Percentiles rank a stretch among this genome's conserved stretches.
Evolutionary conservation across 331 rosid species (phyloP).

Genomic region (Rosa hybrid): DNA sequence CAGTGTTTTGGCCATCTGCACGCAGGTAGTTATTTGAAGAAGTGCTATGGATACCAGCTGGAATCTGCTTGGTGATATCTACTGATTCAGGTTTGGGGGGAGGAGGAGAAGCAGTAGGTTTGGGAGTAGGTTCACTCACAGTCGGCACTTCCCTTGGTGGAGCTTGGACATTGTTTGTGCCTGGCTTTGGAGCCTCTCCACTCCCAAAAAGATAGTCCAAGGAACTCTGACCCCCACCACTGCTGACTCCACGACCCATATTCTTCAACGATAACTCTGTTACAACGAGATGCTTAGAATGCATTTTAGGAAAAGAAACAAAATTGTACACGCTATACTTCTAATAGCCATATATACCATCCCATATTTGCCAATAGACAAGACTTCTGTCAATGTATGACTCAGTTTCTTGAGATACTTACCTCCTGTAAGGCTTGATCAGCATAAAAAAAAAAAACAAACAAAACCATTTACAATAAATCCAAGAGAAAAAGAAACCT

Average conservation of each 20-base stretch:
- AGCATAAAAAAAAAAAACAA: background rate
- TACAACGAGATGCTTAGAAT: slow-evolving; percentile 15
- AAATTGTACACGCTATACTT: background rate
- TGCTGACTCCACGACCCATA: slow-evolving; percentile 99
- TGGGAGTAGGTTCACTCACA: slow-evolving; percentile 56
- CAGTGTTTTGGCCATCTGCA: slow-evolving; percentile 94
- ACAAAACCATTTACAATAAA: background rate
- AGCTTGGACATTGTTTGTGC: slow-evolving; percentile 29
- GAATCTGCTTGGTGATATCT: slow-evolving; percentile 66
- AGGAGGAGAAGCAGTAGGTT: slow-evolving; percentile 51
- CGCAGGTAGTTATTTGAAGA: slow-evolving; percentile 68
- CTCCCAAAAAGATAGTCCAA: slow-evolving; percentile 92
- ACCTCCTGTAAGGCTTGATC: background rate
- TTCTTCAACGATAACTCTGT: slow-evolving; percentile 16
- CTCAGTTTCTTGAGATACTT: background rate
- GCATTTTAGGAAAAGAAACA: slow-evolving; percentile 11
- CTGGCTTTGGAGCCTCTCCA: slow-evolving; percentile 83
- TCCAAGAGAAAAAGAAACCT: background rate
- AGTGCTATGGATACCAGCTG: slow-evolving; percentile 92
- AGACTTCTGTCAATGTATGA: background rate
- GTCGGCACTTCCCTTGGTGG: slow-evolving; percentile 29
- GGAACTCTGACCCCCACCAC: slow-evolving; percentile 99
- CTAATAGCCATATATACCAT: background rate
- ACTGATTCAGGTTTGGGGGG: slow-evolving; percentile 35
- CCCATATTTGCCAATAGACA: background rate